Percentiles rank a stretch among this genome's conserved stretches.
Conservation (phyloP, 163 green algal species). For the Chloromonas sp. region DNA sequence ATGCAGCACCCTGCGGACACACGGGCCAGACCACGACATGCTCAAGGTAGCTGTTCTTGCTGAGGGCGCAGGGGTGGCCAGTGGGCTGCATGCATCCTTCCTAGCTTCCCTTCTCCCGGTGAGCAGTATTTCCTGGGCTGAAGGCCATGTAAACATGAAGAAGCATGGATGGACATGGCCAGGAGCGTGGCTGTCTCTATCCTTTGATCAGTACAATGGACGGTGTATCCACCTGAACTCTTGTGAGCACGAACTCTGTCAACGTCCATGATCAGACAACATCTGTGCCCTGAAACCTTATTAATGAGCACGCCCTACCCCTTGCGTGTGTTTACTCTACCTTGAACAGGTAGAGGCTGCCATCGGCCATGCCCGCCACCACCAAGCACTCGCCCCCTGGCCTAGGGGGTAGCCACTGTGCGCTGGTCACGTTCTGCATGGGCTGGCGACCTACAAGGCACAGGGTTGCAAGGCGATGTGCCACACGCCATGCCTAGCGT, state of each 20-base stretch:
- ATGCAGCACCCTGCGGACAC: constrained; percentile 22
- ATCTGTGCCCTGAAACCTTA: no score
- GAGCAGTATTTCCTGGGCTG: no score
- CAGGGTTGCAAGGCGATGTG: background rate
- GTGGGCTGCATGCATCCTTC: no score
- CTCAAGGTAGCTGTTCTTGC: no score
- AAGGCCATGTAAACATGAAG: background rate
- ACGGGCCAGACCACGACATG: background rate
- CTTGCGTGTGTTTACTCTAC: constrained; percentile 6
- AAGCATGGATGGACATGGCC: background rate
- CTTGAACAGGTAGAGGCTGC: constrained; percentile 55
- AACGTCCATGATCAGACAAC: no score
- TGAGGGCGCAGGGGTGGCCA: no score
- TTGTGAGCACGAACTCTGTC: no score
- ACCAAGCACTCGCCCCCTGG: constrained; percentile 28
- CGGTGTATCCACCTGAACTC: no score
- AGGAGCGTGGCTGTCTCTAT: background rate
- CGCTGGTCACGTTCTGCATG: constrained; percentile 38
- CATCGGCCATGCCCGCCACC: constrained; percentile 44
- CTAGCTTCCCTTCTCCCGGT: no score
- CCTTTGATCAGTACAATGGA: no score
- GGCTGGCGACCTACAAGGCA: constrained; percentile 14
- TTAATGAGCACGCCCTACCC: no score
- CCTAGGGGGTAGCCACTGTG: constrained; percentile 34
- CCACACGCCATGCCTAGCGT: no score